Percentiles rank a stretch among this genome's conserved stretches.
Conservation (phyloP, 2,329 filamentous ascomycete genomes). For the Dothiorella sarmentorum region DNA sequence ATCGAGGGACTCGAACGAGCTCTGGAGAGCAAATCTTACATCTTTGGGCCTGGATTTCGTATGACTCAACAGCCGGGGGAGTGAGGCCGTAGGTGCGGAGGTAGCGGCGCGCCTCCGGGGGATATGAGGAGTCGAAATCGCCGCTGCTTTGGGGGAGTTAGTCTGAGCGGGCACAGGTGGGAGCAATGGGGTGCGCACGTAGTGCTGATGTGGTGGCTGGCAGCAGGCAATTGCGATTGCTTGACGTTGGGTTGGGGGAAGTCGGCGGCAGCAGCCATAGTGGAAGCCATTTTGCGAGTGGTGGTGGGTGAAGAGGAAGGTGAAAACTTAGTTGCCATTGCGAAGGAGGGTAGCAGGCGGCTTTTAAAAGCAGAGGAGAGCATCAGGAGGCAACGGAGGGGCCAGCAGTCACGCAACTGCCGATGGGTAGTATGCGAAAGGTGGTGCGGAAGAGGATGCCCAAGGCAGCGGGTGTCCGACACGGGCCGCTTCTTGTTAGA, state of each 20-base stretch:
- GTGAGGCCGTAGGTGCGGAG: constrained; percentile 52
- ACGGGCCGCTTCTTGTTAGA: constrained; percentile 6
- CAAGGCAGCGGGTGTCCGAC: constrained; percentile 10
- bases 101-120: constrained; percentile 48
- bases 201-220: constrained; percentile 37
- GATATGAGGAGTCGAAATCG: constrained; percentile 50
- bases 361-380: constrained; percentile 5
- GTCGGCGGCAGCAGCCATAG: constrained; percentile 18
- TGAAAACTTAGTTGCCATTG: constrained; percentile 4
- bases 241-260: constrained; percentile 34
- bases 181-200: constrained; percentile 27
- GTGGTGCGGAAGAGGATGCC: constrained; percentile 11
- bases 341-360: not conserved
- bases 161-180: not conserved
- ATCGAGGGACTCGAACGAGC: constrained; percentile 18
- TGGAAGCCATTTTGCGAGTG: constrained; percentile 8
- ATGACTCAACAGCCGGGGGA: constrained; percentile 50
- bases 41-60: constrained; percentile 49
- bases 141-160: constrained; percentile 32
- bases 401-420: constrained; percentile 16
- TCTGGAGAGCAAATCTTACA: constrained; percentile 35
- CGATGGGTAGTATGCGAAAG: constrained; percentile 12
- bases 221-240: constrained; percentile 29
- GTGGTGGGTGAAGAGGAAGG: not conserved
- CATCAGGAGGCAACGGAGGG: constrained; percentile 10